These are phyloP conservation scores for Leptographium galeiforme DNA, from an alignment of 2,329 filamentous ascomycete species.

Conservation along the genomic window DNA sequence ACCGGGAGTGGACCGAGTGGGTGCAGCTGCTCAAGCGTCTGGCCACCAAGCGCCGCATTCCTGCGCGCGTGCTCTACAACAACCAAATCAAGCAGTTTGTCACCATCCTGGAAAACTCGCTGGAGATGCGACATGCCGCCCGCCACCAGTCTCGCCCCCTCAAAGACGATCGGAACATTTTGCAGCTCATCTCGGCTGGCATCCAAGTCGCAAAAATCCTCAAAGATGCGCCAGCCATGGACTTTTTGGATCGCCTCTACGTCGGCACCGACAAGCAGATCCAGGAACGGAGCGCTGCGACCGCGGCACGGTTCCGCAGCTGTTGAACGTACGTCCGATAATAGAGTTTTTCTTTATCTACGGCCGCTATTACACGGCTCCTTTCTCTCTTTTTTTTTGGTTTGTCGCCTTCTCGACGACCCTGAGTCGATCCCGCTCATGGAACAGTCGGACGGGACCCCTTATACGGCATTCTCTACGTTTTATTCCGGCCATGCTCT, in stretches of 20 bases:
- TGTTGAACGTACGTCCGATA: conserved; percentile 10
- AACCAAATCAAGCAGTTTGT: conserved; percentile 87
- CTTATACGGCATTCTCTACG: not conserved
- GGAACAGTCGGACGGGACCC: not conserved
- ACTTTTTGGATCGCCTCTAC: conserved; percentile 69
- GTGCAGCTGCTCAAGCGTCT: conserved; percentile 75
- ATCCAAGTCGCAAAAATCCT: conserved; percentile 80
- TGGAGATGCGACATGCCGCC: conserved; percentile 76
- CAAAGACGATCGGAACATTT: conserved; percentile 79
- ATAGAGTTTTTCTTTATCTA: not conserved
- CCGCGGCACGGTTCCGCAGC: conserved; percentile 25
- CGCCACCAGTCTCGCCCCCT: conserved; percentile 72
- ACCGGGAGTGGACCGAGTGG: conserved; percentile 87
- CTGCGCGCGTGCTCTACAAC: conserved; percentile 71
- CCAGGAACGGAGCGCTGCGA: conserved; percentile 44
- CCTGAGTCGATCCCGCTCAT: not conserved
- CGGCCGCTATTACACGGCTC: not conserved
- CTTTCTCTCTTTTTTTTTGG: not conserved
- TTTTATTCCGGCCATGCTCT: not conserved
- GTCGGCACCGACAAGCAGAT: conserved; percentile 69
- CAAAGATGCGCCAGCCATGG: conserved; percentile 73
- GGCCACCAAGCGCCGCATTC: conserved; percentile 75
- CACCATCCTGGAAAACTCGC: conserved; percentile 74
- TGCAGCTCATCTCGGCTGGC: conserved; percentile 76
- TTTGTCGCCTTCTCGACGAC: not conserved